phyloP scores from a whole-genome alignment of 768 basidiomycete genomes.

The Hebeloma cylindrosporum region DNA sequence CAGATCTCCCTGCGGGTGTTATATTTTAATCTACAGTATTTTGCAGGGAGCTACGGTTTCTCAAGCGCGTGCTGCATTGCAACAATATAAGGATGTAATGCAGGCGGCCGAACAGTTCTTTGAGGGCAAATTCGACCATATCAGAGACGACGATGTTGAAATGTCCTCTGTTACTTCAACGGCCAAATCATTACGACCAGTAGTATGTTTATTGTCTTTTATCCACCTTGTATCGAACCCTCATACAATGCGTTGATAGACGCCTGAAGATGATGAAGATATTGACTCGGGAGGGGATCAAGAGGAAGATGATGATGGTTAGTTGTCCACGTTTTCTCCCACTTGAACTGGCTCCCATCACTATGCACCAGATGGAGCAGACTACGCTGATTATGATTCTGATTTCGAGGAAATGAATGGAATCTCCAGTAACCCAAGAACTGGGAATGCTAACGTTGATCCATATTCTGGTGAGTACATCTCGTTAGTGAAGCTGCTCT shows the following conservation, averaged over 20 bases:
- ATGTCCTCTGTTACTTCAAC: conserved; percentile 31
- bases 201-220: conserved; percentile 24
- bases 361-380: conserved; percentile 37
- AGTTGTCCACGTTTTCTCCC: not conserved
- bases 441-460: conserved; percentile 62
- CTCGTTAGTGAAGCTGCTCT: not conserved
- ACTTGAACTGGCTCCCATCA: not conserved
- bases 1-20: not conserved
- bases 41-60: conserved; percentile 75
- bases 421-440: conserved; percentile 29
- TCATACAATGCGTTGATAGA: conserved; percentile 36
- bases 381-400: conserved; percentile 80
- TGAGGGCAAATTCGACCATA: conserved; percentile 79
- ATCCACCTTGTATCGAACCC: not conserved
- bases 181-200: conserved; percentile 18
- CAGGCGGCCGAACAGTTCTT: conserved; percentile 85
- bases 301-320: conserved; percentile 45
- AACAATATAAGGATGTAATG: conserved; percentile 86
- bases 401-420: conserved; percentile 56
- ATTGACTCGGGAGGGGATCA: conserved; percentile 48
- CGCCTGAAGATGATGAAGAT: conserved; percentile 56
- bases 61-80: conserved; percentile 83
- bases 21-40: conserved; percentile 1
- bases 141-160: conserved; percentile 56
- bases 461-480: conserved; percentile 75